phyloP scores from a whole-genome alignment of 208 protist species.

The Lotmaria passim region DNA sequence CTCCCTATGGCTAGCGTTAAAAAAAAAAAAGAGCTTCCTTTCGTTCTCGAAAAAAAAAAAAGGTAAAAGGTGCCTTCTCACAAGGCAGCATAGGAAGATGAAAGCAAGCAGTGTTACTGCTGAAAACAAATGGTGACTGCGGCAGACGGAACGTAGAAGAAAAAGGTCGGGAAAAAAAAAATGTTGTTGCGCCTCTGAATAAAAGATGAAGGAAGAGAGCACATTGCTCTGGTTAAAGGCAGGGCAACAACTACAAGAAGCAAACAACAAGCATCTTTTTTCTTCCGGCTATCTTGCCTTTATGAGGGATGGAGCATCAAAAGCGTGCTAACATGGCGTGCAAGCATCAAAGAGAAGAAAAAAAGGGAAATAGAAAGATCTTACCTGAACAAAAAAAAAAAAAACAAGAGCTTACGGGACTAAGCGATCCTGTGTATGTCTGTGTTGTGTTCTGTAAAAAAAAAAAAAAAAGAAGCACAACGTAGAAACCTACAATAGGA shows the following conservation, averaged over 20 bases:
- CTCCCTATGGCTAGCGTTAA: background rate
- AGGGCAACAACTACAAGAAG: too few relatives aligned
- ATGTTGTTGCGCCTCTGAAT: background rate
- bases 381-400: background rate
- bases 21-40: background rate
- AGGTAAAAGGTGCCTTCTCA: constrained; percentile 1
- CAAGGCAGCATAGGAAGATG: too few relatives aligned
- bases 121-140: background rate
- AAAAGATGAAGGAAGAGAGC: constrained; percentile 5
- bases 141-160: constrained; percentile 7
- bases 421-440: too few relatives aligned
- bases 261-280: too few relatives aligned
- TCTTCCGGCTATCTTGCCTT: too few relatives aligned
- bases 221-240: too few relatives aligned
- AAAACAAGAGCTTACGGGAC: background rate
- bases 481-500: too few relatives aligned
- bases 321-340: background rate
- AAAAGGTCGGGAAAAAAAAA: constrained; percentile 14
- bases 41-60: constrained; percentile 9
- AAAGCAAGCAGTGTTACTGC: too few relatives aligned
- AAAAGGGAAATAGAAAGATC: constrained; percentile 15
- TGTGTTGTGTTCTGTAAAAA: too few relatives aligned
- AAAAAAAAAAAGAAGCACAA: background rate
- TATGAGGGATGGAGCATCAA: background rate
- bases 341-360: background rate